Evolutionary conservation across 441 rosid genomes (phyloP).

Genomic region (Euphorbia corollata): DNA sequence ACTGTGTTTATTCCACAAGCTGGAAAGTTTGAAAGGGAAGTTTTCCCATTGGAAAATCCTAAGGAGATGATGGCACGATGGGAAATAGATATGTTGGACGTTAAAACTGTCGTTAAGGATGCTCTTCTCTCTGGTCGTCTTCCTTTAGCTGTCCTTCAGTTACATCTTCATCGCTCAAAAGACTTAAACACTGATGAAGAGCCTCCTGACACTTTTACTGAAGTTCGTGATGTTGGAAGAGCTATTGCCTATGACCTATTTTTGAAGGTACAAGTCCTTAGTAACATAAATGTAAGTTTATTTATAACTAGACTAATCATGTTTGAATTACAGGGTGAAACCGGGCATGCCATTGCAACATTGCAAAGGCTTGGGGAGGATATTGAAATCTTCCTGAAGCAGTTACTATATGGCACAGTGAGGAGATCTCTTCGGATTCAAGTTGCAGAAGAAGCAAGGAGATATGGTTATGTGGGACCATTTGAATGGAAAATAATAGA

Average conservation of each 20-base stretch:
- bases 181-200: conserved; percentile 47
- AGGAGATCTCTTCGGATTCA: conserved; percentile 76
- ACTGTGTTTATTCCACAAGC: conserved; percentile 53
- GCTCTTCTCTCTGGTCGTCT: conserved; percentile 93
- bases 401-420: conserved; percentile 90
- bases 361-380: conserved; percentile 98
- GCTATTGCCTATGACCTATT: conserved; percentile 94
- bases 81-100: conserved; percentile 76
- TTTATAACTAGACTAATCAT: conserved; percentile 30
- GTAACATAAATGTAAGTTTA: conserved; percentile 20
- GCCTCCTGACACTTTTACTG: conserved; percentile 74
- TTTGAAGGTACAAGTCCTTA: conserved; percentile 57
- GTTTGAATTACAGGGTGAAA: conserved; percentile 74
- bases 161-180: conserved; percentile 85
- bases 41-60: conserved; percentile 82
- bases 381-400: conserved; percentile 74
- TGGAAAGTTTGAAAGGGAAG: conserved; percentile 36
- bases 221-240: conserved; percentile 88
- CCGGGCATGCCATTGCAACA: conserved; percentile 73
- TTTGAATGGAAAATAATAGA: conserved; percentile 75
- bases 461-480: conserved; percentile 68
- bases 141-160: conserved; percentile 95
- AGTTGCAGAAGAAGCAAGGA: conserved; percentile 77
- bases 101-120: conserved; percentile 87
- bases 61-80: conserved; percentile 98